Conservation (phyloP, 345 rosid genomes). For the Populus alba region DNA sequence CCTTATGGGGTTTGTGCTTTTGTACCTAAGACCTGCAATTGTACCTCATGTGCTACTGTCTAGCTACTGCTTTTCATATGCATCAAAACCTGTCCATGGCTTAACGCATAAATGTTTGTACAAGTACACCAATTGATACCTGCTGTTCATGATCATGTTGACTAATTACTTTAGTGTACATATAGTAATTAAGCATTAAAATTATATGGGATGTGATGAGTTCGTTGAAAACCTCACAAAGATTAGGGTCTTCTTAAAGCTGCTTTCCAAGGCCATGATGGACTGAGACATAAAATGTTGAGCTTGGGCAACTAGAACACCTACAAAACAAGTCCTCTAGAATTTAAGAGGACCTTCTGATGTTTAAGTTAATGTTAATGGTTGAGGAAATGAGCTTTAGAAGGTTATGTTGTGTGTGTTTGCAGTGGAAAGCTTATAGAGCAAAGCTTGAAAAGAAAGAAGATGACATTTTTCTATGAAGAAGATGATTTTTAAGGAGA, state of each 20-base stretch:
- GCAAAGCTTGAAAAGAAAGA: background rate
- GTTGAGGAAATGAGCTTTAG: background rate
- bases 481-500: background rate
- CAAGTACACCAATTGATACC: too few relatives aligned
- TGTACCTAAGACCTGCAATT: constrained; percentile 65
- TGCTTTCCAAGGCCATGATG: too few relatives aligned
- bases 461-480: background rate
- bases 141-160: too few relatives aligned
- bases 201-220: too few relatives aligned
- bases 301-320: background rate
- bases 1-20: constrained; percentile 79
- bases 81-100: background rate
- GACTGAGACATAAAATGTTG: background rate
- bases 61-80: background rate
- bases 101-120: too few relatives aligned
- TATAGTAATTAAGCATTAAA: too few relatives aligned
- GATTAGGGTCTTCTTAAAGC: too few relatives aligned
- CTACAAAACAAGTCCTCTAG: background rate
- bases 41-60: constrained; percentile 37
- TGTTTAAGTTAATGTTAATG: background rate
- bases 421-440: background rate
- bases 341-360: background rate
- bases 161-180: too few relatives aligned
- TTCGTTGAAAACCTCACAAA: too few relatives aligned
- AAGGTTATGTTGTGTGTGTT: background rate